Percentiles rank a stretch among this genome's conserved stretches.
Evolutionary conservation across 768 basidiomycete genomes (phyloP).

Genomic region (Lactifluus hygrophoroides): DNA sequence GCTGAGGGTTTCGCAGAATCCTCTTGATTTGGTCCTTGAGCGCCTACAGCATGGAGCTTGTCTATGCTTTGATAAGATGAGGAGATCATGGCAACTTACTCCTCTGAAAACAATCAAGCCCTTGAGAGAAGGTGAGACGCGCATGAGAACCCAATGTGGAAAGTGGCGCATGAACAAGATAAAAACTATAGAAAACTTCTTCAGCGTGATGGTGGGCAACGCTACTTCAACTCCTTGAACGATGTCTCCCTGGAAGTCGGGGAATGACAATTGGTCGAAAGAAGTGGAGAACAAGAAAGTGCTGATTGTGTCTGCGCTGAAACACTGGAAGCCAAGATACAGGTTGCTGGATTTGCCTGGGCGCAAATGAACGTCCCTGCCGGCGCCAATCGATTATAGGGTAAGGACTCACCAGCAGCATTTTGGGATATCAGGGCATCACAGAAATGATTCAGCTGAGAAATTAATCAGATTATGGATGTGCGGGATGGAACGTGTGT

Average conservation of each 20-base stretch:
- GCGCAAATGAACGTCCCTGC: background rate
- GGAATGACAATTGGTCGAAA: constrained; percentile 27
- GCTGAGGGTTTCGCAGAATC: background rate
- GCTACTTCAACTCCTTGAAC: constrained; percentile 28
- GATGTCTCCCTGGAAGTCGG: constrained; percentile 31
- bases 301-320: constrained; percentile 37
- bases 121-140: background rate
- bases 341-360: constrained; percentile 27
- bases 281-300: constrained; percentile 34
- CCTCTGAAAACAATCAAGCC: background rate
- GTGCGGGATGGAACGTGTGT: background rate
- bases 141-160: background rate
- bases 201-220: constrained; percentile 22
- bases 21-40: background rate
- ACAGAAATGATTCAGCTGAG: constrained; percentile 30
- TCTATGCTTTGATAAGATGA: background rate
- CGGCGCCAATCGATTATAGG: too few relatives aligned
- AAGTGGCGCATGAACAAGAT: background rate
- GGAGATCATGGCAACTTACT: background rate
- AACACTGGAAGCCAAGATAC: constrained; percentile 35
- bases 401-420: background rate
- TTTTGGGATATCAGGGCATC: constrained; percentile 1
- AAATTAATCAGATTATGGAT: background rate
- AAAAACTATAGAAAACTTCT: constrained; percentile 1
- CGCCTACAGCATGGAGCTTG: background rate